Conservation (phyloP, 177 flowering plant genomes). For the Tripterygium wilfordii region DNA sequence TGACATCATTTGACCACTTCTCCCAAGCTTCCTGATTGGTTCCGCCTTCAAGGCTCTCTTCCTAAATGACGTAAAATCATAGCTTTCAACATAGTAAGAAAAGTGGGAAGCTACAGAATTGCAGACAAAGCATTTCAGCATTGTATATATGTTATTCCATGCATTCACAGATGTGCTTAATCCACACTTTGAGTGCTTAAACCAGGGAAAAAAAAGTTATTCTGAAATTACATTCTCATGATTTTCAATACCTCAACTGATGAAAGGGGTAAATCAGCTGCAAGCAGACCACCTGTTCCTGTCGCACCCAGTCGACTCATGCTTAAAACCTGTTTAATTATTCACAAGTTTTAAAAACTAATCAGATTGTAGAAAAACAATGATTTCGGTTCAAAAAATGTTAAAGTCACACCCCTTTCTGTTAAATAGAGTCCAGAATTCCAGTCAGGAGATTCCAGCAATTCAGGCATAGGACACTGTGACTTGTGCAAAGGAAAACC, state of each 20-base stretch:
- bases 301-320: conserved; percentile 92
- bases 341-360: too few relatives aligned
- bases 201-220: not conserved
- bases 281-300: conserved; percentile 85
- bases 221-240: too few relatives aligned
- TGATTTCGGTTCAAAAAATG: not conserved
- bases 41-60: conserved; percentile 33
- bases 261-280: conserved; percentile 69
- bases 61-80: too few relatives aligned
- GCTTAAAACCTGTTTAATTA: conserved; percentile 66
- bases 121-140: too few relatives aligned
- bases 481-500: conserved; percentile 4
- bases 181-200: too few relatives aligned
- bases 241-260: conserved; percentile 79
- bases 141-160: too few relatives aligned
- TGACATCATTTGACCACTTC: conserved; percentile 57
- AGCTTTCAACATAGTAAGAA: too few relatives aligned
- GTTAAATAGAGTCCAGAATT: too few relatives aligned
- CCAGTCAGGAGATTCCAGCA: conserved; percentile 12
- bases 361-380: too few relatives aligned
- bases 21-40: conserved; percentile 43
- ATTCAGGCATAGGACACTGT: too few relatives aligned
- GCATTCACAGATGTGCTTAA: too few relatives aligned
- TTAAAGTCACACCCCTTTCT: not conserved
- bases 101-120: too few relatives aligned